Conservation (phyloP, 169 alveolate species). For the Cryptosporidium meleagridis region DNA sequence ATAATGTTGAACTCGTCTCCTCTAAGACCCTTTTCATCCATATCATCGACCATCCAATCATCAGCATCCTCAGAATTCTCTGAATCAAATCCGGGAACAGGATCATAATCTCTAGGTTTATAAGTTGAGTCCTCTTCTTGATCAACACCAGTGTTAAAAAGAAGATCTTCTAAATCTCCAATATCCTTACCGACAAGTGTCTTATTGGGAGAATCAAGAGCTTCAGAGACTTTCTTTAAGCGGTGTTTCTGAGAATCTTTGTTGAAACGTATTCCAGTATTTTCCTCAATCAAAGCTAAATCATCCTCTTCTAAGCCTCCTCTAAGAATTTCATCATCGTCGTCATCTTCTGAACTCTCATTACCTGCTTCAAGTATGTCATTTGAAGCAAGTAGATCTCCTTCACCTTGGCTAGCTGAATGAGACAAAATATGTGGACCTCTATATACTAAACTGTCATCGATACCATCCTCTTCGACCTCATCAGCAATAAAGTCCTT, state of each 20-base stretch:
- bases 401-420: background rate
- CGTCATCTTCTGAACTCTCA: constrained; percentile 62
- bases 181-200: constrained; percentile 44
- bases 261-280: constrained; percentile 55
- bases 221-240: constrained; percentile 44
- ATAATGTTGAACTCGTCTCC: constrained; percentile 61
- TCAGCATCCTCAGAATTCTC: constrained; percentile 41
- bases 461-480: constrained; percentile 46
- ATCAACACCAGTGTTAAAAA: constrained; percentile 23
- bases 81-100: background rate
- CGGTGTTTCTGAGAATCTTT: constrained; percentile 63
- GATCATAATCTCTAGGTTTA: background rate
- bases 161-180: constrained; percentile 59
- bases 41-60: constrained; percentile 66
- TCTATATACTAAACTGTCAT: constrained; percentile 11
- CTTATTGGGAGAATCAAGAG: constrained; percentile 36
- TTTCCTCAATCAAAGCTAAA: constrained; percentile 53
- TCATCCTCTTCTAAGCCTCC: constrained; percentile 69
- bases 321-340: constrained; percentile 62
- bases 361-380: background rate
- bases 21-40: constrained; percentile 12
- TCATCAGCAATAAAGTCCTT: constrained; percentile 45
- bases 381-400: background rate
- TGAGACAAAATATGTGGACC: background rate
- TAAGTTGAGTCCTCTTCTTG: background rate